phyloP scores from a whole-genome alignment of 148 eudicot genomes.

The Rhododendron kiyosumense region DNA sequence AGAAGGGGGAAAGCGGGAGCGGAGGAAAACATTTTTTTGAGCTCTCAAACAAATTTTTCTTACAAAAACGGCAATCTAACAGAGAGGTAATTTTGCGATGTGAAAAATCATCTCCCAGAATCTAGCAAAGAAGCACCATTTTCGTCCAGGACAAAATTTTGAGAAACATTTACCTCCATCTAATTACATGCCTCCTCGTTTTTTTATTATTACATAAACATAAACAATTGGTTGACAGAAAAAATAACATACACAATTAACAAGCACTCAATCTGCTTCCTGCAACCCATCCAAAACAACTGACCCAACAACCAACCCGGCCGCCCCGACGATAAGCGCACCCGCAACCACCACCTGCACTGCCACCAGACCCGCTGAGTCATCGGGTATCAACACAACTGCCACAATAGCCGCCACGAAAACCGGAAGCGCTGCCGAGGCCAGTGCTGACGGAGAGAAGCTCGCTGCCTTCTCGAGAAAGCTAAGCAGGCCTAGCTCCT shows the following conservation, averaged over 20 bases:
- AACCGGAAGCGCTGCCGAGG: constrained; percentile 68
- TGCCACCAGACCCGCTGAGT: constrained; percentile 53
- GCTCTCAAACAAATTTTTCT: too few relatives aligned
- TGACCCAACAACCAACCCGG: constrained; percentile 75
- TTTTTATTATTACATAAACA: not conserved
- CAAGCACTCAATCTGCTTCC: constrained; percentile 67
- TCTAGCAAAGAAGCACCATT: too few relatives aligned
- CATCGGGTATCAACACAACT: constrained; percentile 72
- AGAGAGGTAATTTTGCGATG: too few relatives aligned
- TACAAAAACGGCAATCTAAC: too few relatives aligned
- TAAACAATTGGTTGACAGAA: not conserved
- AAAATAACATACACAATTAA: not conserved
- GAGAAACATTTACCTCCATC: not conserved
- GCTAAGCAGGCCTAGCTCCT: constrained; percentile 81
- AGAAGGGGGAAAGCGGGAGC: too few relatives aligned
- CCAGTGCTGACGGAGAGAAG: constrained; percentile 58
- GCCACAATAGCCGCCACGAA: constrained; percentile 58
- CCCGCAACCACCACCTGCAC: constrained; percentile 58
- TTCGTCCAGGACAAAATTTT: not conserved
- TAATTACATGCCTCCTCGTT: not conserved
- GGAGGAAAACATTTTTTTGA: too few relatives aligned
- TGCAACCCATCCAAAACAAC: constrained; percentile 78
- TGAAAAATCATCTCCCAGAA: too few relatives aligned
- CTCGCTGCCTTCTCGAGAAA: constrained; percentile 59
- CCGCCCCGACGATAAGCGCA: constrained; percentile 46